Evolutionary conservation across 2,329 filamentous ascomycete species (phyloP), one percentile per base, ranked within the genome.

Genomic region (Aspergillus sp.): DNA sequence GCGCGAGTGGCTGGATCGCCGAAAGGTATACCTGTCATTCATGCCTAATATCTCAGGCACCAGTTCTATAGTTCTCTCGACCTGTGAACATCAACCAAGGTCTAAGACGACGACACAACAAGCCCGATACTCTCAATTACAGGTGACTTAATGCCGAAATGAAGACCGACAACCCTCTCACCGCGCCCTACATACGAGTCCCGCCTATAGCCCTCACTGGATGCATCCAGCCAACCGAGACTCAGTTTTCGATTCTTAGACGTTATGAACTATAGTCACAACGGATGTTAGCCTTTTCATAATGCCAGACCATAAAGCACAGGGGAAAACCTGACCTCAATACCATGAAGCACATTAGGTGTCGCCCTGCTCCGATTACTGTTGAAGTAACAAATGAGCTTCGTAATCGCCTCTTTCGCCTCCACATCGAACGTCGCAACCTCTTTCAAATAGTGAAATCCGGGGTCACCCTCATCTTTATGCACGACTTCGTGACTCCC

Each of bases 1-100:
- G n/a, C 17, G 43, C 43, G 19, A 19, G n/a, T 46, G 47, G 54
- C 54, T 38, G 48, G 54, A n/a, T 57, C 31, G 46, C 54, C 30
- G n/a, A 30, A 50, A 50, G 31, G 28, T 3, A 57, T 47, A 47
- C 13, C 25, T 57, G 34, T 3, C 13, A 50, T 8, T n/a, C 4
- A 17, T 50, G 34, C 54, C 54, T 57, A 22, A 30, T 19, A 22
- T 50, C 2, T 43, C 22, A 57, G 54, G 54, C 54, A 15, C 46
- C 22, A 6, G 25, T 25, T 48, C 8, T 23, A 15, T 48, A 48
- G 6, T 25, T 23, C 23, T 8, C 9, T 25, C n/a, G n/a, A 46
- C 43, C 22, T 46, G 43, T 41, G 34, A 41, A 41, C 8, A 47
- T 8, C 8, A 55, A 45, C 22, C 25, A 43, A 55, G 31, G 23